phyloP scores from a whole-genome alignment of 257 asterid species.

The Knoxia roxburghii region DNA sequence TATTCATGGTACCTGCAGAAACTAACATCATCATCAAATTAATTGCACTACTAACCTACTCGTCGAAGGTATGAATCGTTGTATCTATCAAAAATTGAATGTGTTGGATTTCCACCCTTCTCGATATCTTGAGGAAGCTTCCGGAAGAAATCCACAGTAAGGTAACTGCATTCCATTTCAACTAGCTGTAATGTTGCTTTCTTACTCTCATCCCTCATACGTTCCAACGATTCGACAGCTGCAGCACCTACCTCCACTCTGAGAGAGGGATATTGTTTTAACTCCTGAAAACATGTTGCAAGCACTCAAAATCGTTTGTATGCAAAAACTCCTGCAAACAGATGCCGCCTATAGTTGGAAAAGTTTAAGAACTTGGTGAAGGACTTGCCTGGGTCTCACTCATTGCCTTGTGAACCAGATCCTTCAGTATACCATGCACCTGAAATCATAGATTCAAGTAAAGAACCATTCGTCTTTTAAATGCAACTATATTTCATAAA shows the following conservation, averaged over 20 bases:
- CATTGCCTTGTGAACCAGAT: slow-evolving; percentile 81
- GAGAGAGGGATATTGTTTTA: slow-evolving; percentile 93
- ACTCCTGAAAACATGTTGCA: slow-evolving; percentile 50
- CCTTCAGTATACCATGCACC: slow-evolving; percentile 91
- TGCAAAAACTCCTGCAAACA: background rate
- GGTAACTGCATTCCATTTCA: slow-evolving; percentile 89
- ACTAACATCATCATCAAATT: slow-evolving; percentile 2
- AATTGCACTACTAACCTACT: slow-evolving; percentile 51
- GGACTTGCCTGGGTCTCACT: slow-evolving; percentile 71
- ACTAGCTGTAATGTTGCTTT: slow-evolving; percentile 89
- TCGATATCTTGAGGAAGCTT: slow-evolving; percentile 99
- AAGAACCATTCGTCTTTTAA: background rate
- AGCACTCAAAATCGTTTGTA: background rate
- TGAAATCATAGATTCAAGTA: slow-evolving; percentile 22
- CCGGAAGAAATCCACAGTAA: slow-evolving; percentile 93
- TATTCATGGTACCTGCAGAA: background rate
- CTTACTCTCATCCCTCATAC: slow-evolving; percentile 96
- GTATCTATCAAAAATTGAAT: slow-evolving; percentile 90
- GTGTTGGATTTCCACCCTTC: slow-evolving; percentile 99
- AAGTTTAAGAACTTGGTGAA: background rate
- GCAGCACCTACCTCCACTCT: slow-evolving; percentile 84
- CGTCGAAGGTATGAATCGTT: slow-evolving; percentile 89
- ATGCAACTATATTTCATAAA: background rate
- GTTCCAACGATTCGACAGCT: slow-evolving; percentile 82
- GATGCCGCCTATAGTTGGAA: too few species aligned